Evolutionary conservation across 2,329 filamentous ascomycete species (phyloP).

Genomic region (Blastomyces gilchristii): DNA sequence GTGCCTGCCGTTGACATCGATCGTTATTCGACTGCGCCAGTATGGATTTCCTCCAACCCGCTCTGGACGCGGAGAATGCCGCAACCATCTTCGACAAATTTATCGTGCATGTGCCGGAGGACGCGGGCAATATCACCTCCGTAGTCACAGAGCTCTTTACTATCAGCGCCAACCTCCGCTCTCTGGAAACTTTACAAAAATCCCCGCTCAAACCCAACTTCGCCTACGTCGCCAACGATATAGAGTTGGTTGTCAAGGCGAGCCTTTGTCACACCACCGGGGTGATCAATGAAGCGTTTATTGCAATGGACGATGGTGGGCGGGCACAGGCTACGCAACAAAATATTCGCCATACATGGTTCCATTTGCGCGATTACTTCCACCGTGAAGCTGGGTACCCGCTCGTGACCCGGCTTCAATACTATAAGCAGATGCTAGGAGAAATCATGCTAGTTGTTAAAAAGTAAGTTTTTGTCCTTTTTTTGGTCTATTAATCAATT

Average conservation of each 20-base stretch:
- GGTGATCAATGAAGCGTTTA: slow-evolving; percentile 40
- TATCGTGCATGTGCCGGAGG: slow-evolving; percentile 41
- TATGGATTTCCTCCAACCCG: slow-evolving; percentile 35
- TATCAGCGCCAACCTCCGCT: slow-evolving; percentile 42
- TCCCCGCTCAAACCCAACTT: slow-evolving; percentile 32
- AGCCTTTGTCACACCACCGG: slow-evolving; percentile 44
- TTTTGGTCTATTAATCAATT: background rate
- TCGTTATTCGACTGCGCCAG: slow-evolving; percentile 15
- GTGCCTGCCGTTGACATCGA: slow-evolving; percentile 7
- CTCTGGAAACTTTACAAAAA: slow-evolving; percentile 36
- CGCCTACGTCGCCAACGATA: slow-evolving; percentile 36
- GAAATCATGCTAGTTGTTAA: slow-evolving; percentile 36
- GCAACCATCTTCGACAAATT: slow-evolving; percentile 43
- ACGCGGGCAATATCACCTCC: slow-evolving; percentile 43
- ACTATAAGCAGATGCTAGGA: slow-evolving; percentile 42
- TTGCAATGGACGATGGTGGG: slow-evolving; percentile 25
- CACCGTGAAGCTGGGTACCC: slow-evolving; percentile 38
- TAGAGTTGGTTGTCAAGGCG: slow-evolving; percentile 37
- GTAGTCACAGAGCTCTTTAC: slow-evolving; percentile 46
- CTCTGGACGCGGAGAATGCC: slow-evolving; percentile 44
- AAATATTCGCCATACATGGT: slow-evolving; percentile 43
- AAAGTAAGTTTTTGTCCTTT: slow-evolving; percentile 31
- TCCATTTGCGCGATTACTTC: slow-evolving; percentile 39
- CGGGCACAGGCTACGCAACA: slow-evolving; percentile 19
- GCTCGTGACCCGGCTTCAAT: slow-evolving; percentile 39